Conservation (phyloP, 805 yeast species). For the Millerozyma acaciae region DNA sequence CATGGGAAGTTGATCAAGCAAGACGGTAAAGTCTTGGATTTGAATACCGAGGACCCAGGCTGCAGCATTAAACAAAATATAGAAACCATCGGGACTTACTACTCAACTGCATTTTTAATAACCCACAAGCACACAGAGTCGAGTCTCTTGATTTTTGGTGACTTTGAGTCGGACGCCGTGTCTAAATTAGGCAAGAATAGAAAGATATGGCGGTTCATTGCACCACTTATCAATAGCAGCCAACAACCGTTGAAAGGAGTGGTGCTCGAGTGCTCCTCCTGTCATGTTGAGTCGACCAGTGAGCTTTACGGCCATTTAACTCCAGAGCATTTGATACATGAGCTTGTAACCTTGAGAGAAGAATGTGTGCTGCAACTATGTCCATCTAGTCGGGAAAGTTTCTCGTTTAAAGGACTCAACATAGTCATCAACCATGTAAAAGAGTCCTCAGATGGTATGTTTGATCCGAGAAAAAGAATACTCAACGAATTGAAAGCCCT, state of each 20-base stretch:
- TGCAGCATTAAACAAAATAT: neutral
- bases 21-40: neutral
- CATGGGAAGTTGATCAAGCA: conserved; percentile 6
- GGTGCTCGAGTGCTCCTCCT: conserved; percentile 70
- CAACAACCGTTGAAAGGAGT: conserved; percentile 44
- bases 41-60: neutral
- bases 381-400: conserved; percentile 8
- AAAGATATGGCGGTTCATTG: conserved; percentile 55
- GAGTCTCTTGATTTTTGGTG: conserved; percentile 70
- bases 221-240: conserved; percentile 39
- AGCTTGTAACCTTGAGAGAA: conserved; percentile 35
- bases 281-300: conserved; percentile 36
- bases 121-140: conserved; percentile 27
- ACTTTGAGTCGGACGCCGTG: conserved; percentile 65
- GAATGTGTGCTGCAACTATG: conserved; percentile 11
- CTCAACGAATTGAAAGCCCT: conserved; percentile 45
- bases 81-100: neutral
- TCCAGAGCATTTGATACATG: conserved; percentile 59
- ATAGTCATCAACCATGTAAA: conserved; percentile 47
- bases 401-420: conserved; percentile 36
- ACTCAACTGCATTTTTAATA: conserved; percentile 55
- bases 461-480: conserved; percentile 59
- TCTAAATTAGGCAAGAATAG: conserved; percentile 37
- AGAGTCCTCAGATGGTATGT: conserved; percentile 31
- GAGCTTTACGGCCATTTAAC: conserved; percentile 77